These are phyloP conservation scores for Rhypophila decipiens DNA, from an alignment of 495 filamentous ascomycete genomes.

Conservation along the genomic window DNA sequence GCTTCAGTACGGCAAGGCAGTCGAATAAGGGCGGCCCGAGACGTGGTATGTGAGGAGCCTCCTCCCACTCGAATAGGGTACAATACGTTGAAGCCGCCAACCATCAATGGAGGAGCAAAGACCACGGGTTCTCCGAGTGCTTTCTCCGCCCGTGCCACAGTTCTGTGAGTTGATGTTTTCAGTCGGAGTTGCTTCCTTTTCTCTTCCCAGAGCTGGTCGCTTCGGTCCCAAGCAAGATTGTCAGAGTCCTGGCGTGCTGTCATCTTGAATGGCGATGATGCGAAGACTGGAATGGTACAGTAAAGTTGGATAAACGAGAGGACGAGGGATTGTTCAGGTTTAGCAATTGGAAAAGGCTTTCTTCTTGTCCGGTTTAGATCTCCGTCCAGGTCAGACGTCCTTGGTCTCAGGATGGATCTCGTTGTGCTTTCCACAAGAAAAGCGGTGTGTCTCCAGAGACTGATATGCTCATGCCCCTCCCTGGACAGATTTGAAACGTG, in stretches of 20 bases:
- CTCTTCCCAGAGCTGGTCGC: slow-evolving; percentile 16
- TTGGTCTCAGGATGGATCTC: neutral
- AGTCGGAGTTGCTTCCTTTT: slow-evolving; percentile 4
- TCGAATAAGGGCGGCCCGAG: slow-evolving; percentile 8
- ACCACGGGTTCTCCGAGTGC: slow-evolving; percentile 6
- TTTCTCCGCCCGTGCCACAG: slow-evolving; percentile 4
- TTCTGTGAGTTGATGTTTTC: slow-evolving; percentile 1
- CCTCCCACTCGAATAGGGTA: slow-evolving; percentile 11
- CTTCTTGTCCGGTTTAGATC: neutral
- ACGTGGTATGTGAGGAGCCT: neutral
- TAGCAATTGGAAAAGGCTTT: neutral
- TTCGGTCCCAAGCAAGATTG: slow-evolving; percentile 16
- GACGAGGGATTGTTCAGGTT: too few species aligned
- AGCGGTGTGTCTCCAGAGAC: neutral
- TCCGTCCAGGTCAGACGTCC: neutral
- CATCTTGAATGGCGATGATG: slow-evolving; percentile 3
- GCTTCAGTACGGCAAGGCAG: slow-evolving; percentile 4
- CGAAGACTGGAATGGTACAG: neutral
- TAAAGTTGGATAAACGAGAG: neutral
- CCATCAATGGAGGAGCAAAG: slow-evolving; percentile 9
- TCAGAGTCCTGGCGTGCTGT: slow-evolving; percentile 9
- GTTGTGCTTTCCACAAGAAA: neutral
- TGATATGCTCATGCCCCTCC: neutral
- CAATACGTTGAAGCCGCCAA: slow-evolving; percentile 17
- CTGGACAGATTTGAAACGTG: neutral